Conservation (phyloP, 2,329 filamentous ascomycete genomes). For the Sordariomycetes sp. region DNA sequence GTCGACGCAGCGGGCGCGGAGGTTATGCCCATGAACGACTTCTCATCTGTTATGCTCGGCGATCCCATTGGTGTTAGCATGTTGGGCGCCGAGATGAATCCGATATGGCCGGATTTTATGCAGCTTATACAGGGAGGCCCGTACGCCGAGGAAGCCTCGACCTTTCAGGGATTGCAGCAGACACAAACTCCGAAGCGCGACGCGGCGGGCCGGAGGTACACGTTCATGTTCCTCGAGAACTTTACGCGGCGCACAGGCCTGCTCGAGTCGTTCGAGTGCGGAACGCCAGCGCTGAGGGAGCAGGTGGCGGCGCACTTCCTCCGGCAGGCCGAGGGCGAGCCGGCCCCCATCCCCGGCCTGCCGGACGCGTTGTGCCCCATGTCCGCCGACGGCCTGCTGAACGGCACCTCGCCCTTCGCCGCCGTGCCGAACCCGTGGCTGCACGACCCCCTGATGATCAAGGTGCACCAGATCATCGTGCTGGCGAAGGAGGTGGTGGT, state of each 20-base stretch:
- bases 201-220: constrained; percentile 1
- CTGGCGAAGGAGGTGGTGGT: constrained; percentile 21
- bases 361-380: not conserved
- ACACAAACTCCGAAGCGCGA: not conserved
- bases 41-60: not conserved
- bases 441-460: constrained; percentile 20
- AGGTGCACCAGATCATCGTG: constrained; percentile 22
- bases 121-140: not conserved
- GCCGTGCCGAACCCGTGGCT: constrained; percentile 6
- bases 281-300: constrained; percentile 18
- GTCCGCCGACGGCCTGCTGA: not conserved
- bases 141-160: not conserved
- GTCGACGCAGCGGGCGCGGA: not conserved
- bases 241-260: constrained; percentile 24
- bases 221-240: constrained; percentile 18
- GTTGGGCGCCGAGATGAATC: not conserved
- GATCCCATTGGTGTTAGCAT: not conserved
- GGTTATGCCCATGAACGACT: not conserved
- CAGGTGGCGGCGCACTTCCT: constrained; percentile 12
- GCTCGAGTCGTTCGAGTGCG: constrained; percentile 23
- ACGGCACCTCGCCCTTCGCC: constrained; percentile 7
- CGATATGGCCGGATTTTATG: not conserved
- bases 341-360: not conserved
- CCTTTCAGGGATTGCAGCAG: not conserved
- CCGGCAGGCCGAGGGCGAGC: not conserved